Conservation (phyloP, 202 grass and related monocot genomes). For the Zoysia matrella region DNA sequence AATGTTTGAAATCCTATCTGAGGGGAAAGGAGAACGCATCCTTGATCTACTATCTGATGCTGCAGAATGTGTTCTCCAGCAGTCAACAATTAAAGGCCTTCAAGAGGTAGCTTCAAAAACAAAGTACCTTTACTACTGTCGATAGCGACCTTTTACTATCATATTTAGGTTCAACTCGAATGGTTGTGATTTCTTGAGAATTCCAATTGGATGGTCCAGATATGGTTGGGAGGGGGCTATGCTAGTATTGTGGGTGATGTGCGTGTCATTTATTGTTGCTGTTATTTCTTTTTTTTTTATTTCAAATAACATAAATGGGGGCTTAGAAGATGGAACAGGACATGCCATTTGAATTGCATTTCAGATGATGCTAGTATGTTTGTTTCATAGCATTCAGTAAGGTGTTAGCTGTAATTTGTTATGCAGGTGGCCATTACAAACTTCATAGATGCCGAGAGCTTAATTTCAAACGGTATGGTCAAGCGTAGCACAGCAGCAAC, state of each 20-base stretch:
- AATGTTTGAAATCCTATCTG: constrained; percentile 86
- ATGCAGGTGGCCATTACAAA: constrained; percentile 64
- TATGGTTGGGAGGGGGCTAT: not conserved
- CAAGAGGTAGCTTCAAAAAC: constrained; percentile 67
- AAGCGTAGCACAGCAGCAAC: constrained; percentile 89
- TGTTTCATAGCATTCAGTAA: constrained; percentile 38
- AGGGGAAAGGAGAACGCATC: constrained; percentile 82
- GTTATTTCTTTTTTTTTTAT: not conserved
- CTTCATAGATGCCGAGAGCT: constrained; percentile 58
- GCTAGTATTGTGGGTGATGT: not conserved
- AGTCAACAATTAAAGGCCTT: constrained; percentile 80
- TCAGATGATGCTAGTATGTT: not conserved
- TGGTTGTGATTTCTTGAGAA: constrained; percentile 6
- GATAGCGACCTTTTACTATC: not conserved
- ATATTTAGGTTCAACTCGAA: not conserved
- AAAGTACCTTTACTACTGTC: constrained; percentile 18
- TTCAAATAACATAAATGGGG: not conserved
- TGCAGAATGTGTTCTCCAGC: constrained; percentile 64
- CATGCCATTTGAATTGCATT: constrained; percentile 23
- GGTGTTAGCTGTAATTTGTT: constrained; percentile 35
- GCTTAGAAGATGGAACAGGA: not conserved
- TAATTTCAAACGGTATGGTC: constrained; percentile 65
- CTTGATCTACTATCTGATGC: constrained; percentile 75
- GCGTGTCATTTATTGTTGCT: not conserved
- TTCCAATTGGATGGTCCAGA: constrained; percentile 7